Base-by-base conservation (phyloP, 768 basidiomycete genomes). In the Psilocybe subaeruginosa region DNA sequence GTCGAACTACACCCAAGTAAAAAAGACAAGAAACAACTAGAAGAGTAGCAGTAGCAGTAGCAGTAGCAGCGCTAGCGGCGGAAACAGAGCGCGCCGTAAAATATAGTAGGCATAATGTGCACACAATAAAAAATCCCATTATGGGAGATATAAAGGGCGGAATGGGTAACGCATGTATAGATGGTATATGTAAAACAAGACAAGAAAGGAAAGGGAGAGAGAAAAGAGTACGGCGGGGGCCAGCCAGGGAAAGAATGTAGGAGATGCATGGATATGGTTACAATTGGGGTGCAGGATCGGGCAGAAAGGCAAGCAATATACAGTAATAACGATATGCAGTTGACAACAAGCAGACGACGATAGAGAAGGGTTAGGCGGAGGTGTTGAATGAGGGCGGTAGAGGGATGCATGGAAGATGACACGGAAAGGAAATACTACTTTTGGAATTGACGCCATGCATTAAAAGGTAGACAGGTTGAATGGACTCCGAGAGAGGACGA, bases 381-480 rank as follows among this genome's bases (percentile, higher is more conserved):
- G 8, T 43, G 41, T 14, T 43, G 41, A 64, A 46, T 53, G 63
- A 29, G 59, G 50, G 56, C 47, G 41, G 41, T 43, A 43, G 41
- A 57, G 66, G 60, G 55, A 43, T 61, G 60, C 53, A 64, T 58
- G 54, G 63, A 51, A 52, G 58, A 64, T 35, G 27, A 57, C 56
- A 64, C 45, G 66, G 53, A 48, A 8, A 54, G 49, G 17, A 54
- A 30, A 48, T 49, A 58, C 17, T 67, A 66, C 64, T 70, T 70
- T 68, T 73, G 23, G 49, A 52, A 19, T n/a, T 33, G 23, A 23
- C 23, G 19, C 54, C 47, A 30, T 47, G 52, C 56, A 60, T 76
- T 69, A 90, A 69, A 91, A 91, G 2, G 89, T 90, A 43, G 89
- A 87, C 58, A 86, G 70, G 41, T 76, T 76, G 60, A 77, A 76